Percentiles rank a stretch among this genome's conserved stretches.
These are phyloP conservation scores for Xanthoceras sorbifolium DNA, from an alignment of 345 rosid genomes.

Conservation along the genomic window DNA sequence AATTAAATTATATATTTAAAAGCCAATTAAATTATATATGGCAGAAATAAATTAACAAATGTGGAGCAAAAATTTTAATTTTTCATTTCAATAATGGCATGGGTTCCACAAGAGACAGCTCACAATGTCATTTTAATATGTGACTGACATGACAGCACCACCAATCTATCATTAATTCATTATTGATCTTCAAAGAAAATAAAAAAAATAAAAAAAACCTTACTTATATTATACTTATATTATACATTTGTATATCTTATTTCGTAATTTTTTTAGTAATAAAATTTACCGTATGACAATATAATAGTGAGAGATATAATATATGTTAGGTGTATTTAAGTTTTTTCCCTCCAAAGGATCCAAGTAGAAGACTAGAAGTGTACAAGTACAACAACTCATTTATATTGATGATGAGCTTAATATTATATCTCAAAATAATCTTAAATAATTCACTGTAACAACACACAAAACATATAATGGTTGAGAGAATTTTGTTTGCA, in stretches of 20 bases:
- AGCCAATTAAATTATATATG: no score
- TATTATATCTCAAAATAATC: not conserved
- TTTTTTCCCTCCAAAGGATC: not conserved
- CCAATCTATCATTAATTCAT: not conserved
- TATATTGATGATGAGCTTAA: not conserved
- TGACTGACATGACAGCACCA: not conserved
- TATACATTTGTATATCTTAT: no score
- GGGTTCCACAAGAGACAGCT: conserved; percentile 24
- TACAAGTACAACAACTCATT: not conserved
- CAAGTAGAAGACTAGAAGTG: not conserved
- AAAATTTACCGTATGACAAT: no score
- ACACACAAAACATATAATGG: no score
- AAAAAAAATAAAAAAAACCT: no score
- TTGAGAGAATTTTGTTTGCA: no score
- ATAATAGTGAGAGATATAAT: no score
- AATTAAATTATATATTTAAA: no score
- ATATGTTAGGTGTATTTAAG: no score
- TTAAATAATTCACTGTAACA: no score
- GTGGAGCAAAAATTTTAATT: not conserved
- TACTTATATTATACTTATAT: no score
- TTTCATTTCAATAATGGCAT: conserved; percentile 10
- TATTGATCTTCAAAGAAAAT: not conserved
- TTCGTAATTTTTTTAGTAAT: no score
- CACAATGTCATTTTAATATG: not conserved
- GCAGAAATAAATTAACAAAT: not conserved